Evolutionary conservation across 164 flowering plant species (phyloP), one percentile per base, ranked within the genome.

Genomic region (Magnolia kwangsiensis): DNA sequence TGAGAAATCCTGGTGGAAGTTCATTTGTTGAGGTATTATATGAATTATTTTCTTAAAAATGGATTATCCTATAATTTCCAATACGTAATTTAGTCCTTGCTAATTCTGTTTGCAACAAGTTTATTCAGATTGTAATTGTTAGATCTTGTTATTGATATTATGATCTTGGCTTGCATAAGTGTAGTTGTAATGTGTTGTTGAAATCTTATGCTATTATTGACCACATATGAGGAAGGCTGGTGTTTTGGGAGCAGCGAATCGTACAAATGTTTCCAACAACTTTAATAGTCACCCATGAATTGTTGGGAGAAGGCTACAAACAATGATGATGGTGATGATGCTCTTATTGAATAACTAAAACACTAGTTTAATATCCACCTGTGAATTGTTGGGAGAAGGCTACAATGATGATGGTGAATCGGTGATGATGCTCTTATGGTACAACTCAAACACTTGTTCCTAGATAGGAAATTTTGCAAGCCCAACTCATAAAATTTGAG

Each of bases 1-100:
- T 96, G 99, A 89, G 99, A 78, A 90, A 94, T 88, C 96, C 96
- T 65, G 93, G 95, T 24, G 98, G 97, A 58, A 91, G 89, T 78
- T 96, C 99, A 13, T 96, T 96, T 89, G 95, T 96, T 77, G 98
- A 96, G 98, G 99, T 96, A 87, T 8, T 58, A 19, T 69, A 50
- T 18, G n/a, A 21, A 71, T 29, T 71, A 19, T 50, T 55, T 20
- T 55, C 27, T 71, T 13, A 7, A 37, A 31, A 14, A 8, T 50
- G 27, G n/a, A 18, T 72, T 19, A 7, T 23, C 14, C 59, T 77
- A 27, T 51, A 7, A 31, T 55, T 27, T 31, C 18, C 24, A 72
- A 59, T 72, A 37, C 59, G 23, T n/a, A 63, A 10, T 49, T 58
- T 29, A 51, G 31, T 9, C 23, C 14, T 72, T 58, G 64, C 19